Evolutionary conservation across 2,329 filamentous ascomycete genomes (phyloP).

Genomic region (Diplocarpon mali): DNA sequence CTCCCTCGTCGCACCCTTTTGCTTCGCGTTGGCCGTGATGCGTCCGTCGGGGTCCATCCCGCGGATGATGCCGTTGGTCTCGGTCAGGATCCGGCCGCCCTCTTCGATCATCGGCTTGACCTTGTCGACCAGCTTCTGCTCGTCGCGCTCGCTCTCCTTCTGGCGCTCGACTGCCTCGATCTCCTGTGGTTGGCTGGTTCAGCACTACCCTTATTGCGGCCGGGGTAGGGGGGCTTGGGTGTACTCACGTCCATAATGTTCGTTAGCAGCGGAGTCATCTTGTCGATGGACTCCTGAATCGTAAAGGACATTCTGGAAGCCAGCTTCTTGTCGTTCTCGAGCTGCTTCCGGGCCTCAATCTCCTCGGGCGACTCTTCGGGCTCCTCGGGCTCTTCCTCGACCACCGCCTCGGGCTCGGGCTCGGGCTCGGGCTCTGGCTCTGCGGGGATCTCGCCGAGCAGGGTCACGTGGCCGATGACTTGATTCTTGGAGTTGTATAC

Average conservation of each 20-base stretch:
- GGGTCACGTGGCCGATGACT: slow-evolving; percentile 55
- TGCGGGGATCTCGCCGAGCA: slow-evolving; percentile 47
- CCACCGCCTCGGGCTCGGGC: slow-evolving; percentile 15
- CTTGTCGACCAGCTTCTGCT: slow-evolving; percentile 76
- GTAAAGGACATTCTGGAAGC: slow-evolving; percentile 64
- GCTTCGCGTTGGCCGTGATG: slow-evolving; percentile 77
- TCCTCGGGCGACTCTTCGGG: slow-evolving; percentile 46
- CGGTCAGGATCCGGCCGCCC: slow-evolving; percentile 67
- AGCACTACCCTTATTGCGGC: slow-evolving; percentile 17
- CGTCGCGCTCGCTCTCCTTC: slow-evolving; percentile 78
- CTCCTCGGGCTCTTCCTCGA: slow-evolving; percentile 30
- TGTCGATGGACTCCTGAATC: slow-evolving; percentile 70
- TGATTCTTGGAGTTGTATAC: slow-evolving; percentile 59
- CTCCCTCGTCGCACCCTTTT: slow-evolving; percentile 62
- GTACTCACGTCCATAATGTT: slow-evolving; percentile 66
- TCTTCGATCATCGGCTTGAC: slow-evolving; percentile 86
- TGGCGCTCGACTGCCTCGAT: slow-evolving; percentile 73
- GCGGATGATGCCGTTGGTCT: slow-evolving; percentile 78
- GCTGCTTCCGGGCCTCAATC: slow-evolving; percentile 42
- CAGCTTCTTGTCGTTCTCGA: slow-evolving; percentile 61
- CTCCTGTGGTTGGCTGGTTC: slow-evolving; percentile 34
- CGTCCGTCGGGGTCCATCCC: slow-evolving; percentile 81
- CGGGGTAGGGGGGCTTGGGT: slow-evolving; percentile 11
- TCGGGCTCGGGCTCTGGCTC: slow-evolving; percentile 15
- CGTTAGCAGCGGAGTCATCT: slow-evolving; percentile 74